A percentile compares a stretch with the other conserved stretches of the same genome.
These are phyloP conservation scores for Ophiorrhiza pumila DNA, from an alignment of 257 asterid species.

Conservation along the genomic window DNA sequence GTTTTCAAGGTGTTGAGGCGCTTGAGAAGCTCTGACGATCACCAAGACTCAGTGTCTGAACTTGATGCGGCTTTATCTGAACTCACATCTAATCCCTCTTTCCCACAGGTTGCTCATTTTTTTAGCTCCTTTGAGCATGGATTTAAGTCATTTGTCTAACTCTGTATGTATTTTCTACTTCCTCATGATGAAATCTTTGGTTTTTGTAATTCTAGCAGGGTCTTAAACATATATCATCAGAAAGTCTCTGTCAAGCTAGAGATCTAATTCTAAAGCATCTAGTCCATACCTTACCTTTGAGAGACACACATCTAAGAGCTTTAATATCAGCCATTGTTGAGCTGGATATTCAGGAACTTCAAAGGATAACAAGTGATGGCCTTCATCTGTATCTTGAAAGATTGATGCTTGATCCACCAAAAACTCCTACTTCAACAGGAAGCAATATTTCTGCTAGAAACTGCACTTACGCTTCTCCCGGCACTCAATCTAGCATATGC, in stretches of 20 bases:
- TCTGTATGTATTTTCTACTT: not conserved
- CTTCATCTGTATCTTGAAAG: conserved; percentile 38
- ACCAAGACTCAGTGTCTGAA: conserved; percentile 49
- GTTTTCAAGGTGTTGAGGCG: conserved; percentile 42
- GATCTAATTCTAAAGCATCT: conserved; percentile 46
- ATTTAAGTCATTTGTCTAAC: not conserved
- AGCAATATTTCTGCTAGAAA: conserved; percentile 20
- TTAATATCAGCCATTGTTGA: conserved; percentile 45
- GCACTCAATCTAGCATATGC: conserved; percentile 17
- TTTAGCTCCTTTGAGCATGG: not conserved
- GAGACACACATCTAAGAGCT: conserved; percentile 65
- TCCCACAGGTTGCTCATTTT: conserved; percentile 55
- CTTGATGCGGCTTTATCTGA: conserved; percentile 55
- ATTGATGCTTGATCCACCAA: conserved; percentile 26
- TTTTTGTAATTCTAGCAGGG: conserved; percentile 43
- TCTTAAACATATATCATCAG: conserved; percentile 46
- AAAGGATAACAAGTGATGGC: conserved; percentile 28
- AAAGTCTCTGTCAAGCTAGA: conserved; percentile 43
- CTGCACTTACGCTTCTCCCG: conserved; percentile 18
- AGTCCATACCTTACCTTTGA: conserved; percentile 51
- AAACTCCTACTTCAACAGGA: conserved; percentile 17
- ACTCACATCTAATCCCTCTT: conserved; percentile 37
- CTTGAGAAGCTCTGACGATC: conserved; percentile 42
- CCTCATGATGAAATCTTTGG: not conserved
- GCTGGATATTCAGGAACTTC: conserved; percentile 47